Conservation (phyloP, 176 grass and related monocot species). For the Chrysopogon serrulatus region DNA sequence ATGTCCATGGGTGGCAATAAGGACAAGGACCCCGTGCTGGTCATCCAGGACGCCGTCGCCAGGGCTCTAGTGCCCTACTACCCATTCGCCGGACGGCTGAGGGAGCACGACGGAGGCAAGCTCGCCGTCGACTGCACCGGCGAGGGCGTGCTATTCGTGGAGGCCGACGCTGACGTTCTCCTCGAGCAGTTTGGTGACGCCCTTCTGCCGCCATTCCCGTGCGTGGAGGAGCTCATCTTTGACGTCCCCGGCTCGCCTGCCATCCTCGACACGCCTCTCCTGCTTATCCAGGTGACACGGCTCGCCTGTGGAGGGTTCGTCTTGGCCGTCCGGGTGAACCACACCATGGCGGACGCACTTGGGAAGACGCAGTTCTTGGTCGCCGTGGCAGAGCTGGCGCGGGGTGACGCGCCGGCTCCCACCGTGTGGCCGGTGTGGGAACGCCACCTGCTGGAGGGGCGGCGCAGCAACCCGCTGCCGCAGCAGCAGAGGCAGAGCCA, state of each 20-base stretch:
- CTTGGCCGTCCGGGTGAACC: constrained; percentile 21
- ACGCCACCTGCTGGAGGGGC: constrained; percentile 34
- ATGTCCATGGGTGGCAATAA: constrained; percentile 13
- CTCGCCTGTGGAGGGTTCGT: constrained; percentile 40
- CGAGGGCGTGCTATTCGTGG: constrained; percentile 33
- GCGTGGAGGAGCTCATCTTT: constrained; percentile 33
- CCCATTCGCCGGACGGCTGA: constrained; percentile 47
- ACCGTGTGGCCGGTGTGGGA: constrained; percentile 30
- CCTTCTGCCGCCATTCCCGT: constrained; percentile 35
- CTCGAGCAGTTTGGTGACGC: constrained; percentile 34
- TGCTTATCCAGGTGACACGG: too few species aligned
- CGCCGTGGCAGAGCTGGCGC: constrained; percentile 37
- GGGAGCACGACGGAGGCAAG: too few species aligned
- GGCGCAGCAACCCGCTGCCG: constrained; percentile 10
- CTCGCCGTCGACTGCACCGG: constrained; percentile 51
- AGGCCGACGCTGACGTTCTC: too few species aligned
- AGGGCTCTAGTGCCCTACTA: constrained; percentile 46
- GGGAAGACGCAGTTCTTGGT: constrained; percentile 22
- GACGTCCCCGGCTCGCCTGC: constrained; percentile 18
- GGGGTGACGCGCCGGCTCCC: neutral
- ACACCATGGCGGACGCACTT: constrained; percentile 27
- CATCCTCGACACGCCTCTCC: too few species aligned
- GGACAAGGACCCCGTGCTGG: constrained; percentile 22
- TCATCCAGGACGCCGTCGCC: constrained; percentile 40
- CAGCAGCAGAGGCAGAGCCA: too few species aligned